These are phyloP conservation scores for Piper betle DNA, from an alignment of 164 flowering plant species.

Conservation along the genomic window DNA sequence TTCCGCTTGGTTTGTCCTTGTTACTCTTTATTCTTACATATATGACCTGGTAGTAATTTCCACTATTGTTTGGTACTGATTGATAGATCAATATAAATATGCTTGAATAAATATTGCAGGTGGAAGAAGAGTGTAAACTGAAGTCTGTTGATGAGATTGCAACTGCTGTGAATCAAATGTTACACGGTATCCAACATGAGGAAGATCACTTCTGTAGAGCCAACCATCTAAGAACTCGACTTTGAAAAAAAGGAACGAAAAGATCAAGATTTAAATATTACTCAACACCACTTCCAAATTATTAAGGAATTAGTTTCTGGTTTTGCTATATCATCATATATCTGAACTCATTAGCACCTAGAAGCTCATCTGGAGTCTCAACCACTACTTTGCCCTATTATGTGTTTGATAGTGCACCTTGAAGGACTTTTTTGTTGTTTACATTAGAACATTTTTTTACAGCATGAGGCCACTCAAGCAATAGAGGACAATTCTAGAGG, in stretches of 20 bases:
- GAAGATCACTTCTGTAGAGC: conserved; percentile 20
- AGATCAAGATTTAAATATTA: too few species aligned
- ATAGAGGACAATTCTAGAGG: neutral
- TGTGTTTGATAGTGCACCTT: neutral
- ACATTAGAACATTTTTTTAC: neutral
- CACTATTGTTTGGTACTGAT: too few species aligned
- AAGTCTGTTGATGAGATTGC: conserved; percentile 62
- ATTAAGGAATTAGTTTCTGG: neutral
- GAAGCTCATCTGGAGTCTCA: neutral
- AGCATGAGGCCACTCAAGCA: neutral
- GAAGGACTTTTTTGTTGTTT: neutral
- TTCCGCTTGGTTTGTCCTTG: neutral
- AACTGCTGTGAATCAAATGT: conserved; percentile 41
- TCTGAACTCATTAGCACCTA: neutral
- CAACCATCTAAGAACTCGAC: neutral
- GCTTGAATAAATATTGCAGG: conserved; percentile 21
- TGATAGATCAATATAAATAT: too few species aligned
- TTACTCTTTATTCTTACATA: neutral
- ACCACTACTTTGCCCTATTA: neutral
- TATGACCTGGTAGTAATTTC: neutral
- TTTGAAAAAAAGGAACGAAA: too few species aligned
- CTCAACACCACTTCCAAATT: too few species aligned
- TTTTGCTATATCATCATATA: neutral
- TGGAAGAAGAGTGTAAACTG: conserved; percentile 58
- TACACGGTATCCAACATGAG: conserved; percentile 43